Conservation (phyloP, 768 basidiomycete genomes). For the Serpula lacrymans region DNA sequence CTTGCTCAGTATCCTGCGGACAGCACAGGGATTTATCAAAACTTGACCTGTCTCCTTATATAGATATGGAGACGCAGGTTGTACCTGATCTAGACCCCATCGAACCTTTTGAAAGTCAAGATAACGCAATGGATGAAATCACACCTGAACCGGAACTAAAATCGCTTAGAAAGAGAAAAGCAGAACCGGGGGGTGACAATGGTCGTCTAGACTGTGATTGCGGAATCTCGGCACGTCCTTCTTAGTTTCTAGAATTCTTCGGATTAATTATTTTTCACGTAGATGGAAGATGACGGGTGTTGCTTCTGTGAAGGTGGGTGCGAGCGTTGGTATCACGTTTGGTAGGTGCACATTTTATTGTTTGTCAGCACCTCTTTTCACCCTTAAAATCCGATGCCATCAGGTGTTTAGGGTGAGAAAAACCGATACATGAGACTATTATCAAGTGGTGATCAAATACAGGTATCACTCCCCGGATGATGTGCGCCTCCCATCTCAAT, state of each 20-base stretch:
- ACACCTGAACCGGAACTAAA: constrained; percentile 11
- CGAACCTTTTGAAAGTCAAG: constrained; percentile 30
- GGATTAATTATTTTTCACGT: constrained; percentile 1
- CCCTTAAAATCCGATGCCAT: neutral
- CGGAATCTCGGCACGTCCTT: constrained; percentile 47
- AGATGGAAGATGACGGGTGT: constrained; percentile 57
- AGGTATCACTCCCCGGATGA: constrained; percentile 67
- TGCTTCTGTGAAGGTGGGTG: constrained; percentile 74
- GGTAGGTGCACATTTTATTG: constrained; percentile 70
- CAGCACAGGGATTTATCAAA: no score
- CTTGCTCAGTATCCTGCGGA: neutral
- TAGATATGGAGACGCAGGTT: constrained; percentile 33
- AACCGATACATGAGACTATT: no score
- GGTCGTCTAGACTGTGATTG: constrained; percentile 66
- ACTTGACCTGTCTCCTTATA: no score
- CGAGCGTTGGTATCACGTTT: constrained; percentile 70
- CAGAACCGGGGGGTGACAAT: constrained; percentile 24
- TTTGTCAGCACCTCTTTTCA: constrained; percentile 24
- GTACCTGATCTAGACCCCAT: constrained; percentile 24
- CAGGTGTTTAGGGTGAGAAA: constrained; percentile 39
- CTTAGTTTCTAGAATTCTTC: neutral
- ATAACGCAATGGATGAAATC: neutral
- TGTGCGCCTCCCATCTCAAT: constrained; percentile 52
- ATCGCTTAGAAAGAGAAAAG: constrained; percentile 9
- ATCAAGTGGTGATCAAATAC: neutral